Evolutionary conservation across 2,329 filamentous ascomycete species (phyloP).

Genomic region (Pezizomycotina sp.): DNA sequence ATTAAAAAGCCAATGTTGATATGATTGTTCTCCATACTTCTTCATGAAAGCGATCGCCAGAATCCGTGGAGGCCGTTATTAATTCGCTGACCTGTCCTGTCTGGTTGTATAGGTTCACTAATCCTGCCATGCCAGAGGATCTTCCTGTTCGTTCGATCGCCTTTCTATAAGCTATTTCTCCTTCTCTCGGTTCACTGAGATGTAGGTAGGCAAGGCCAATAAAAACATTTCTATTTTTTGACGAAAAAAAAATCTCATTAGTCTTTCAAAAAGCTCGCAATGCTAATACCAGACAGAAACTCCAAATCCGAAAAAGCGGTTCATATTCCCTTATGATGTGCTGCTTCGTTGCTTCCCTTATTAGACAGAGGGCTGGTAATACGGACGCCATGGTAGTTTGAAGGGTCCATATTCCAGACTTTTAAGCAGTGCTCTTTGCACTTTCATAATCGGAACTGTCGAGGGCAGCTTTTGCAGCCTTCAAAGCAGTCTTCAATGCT

Average conservation of each 20-base stretch:
- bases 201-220: slow-evolving; percentile 73
- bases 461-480: slow-evolving; percentile 62
- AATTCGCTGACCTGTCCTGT: slow-evolving; percentile 60
- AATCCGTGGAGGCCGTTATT: slow-evolving; percentile 51
- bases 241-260: background rate
- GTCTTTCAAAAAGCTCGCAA: too few relatives aligned
- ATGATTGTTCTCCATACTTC: slow-evolving; percentile 41
- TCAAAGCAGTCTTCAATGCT: slow-evolving; percentile 64
- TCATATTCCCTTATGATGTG: too few relatives aligned
- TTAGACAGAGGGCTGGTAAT: too few relatives aligned
- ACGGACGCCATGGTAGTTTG: slow-evolving; percentile 70
- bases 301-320: too few relatives aligned
- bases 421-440: slow-evolving; percentile 52
- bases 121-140: slow-evolving; percentile 76
- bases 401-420: slow-evolving; percentile 53
- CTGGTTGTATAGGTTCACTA: slow-evolving; percentile 71
- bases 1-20: too few relatives aligned
- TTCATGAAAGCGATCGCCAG: slow-evolving; percentile 60
- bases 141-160: slow-evolving; percentile 51
- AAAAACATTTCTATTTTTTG: slow-evolving; percentile 51
- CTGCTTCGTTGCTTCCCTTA: too few relatives aligned
- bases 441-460: slow-evolving; percentile 66
- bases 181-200: slow-evolving; percentile 50
- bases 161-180: slow-evolving; percentile 57
- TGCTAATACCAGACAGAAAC: too few relatives aligned